Evolutionary conservation across 768 basidiomycete species (phyloP), one percentile per base, ranked within the genome.

Genomic region (Agaricus bisporus): DNA sequence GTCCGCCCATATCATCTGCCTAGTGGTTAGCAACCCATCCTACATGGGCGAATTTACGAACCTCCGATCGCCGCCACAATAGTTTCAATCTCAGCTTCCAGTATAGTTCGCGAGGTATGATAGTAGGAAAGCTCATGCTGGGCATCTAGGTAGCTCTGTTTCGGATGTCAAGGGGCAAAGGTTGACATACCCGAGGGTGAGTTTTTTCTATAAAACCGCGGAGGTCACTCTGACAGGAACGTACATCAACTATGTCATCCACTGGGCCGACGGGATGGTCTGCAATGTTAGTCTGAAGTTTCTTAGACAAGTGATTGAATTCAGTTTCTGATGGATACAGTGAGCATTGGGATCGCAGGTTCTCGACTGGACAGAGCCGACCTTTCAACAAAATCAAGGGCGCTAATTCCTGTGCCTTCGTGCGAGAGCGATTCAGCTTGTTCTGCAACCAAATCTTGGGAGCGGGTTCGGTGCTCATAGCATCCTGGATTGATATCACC

Each of bases 381-480:
- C 89, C 76, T 65, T 88, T 88, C 6, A 75, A 59, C n/a, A 75
- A 67, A 5, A 88, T 70, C 12, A 83, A 59, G 4, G 82, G 74
- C n/a, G 60, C 66, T 7, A 88, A 64, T 58, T 91, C 89, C 48
- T 71, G 62, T n/a, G 88, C 63, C 68, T 87, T 90, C 32, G 66
- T 70, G 51, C 80, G 76, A 53, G 78, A 80, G 53, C 74, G 77
- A 48, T 70, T 68, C 22, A 91, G 75, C 58, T 84, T 87, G 64
- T 93, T 93, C 70, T 93, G 91, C 18, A 93, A 71, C 63, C 88
- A 81, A 2, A 89, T 74, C 66, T 88, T 91, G 0, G 91, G 83
- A 7, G 77, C 79, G 18, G 79, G 69, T 35, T 91, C 91, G 11
- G 84, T 66, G 61, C 71, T 83, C 67, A 91, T 78, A 5, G 75